Evolutionary conservation across 1,284 basidiomycete species (phyloP), one percentile per base, ranked within the genome.

Genomic region (Austropuccinia psidii): DNA sequence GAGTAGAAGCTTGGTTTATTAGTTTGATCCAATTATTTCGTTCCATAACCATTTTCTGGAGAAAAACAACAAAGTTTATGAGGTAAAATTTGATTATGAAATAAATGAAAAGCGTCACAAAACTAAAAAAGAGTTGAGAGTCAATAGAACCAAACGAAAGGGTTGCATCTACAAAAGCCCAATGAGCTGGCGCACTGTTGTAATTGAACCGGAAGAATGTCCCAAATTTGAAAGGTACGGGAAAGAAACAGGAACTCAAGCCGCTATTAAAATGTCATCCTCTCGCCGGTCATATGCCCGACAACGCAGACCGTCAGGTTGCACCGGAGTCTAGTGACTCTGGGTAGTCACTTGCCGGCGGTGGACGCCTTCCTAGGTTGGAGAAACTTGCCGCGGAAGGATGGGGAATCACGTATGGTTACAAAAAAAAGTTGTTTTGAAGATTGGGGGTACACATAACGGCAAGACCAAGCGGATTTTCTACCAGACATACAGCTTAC

Each of bases 381-480:
- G 35, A 60, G 27, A 49, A 61, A 61, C 58, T 61, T 21, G 58
- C 58, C 58, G 58, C 58, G 58, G 58, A 61, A 61, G 58, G 58
- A 61, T 61, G 58, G 58, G 58, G 39, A 61, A 61, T 61, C 37
- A 43, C 27, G 58, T 61, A 6, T 61, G 41, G 39, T 37, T 61
- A 43, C 39, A 45, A 61, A 61, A 61, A 61, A 58, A 58, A 27
- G 58, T 37, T 15, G 7, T 61, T 61, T 19, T 15, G 58, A 61
- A 61, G 58, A 11, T 43, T 45, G 31, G 58, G 58, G 33, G 31
- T 61, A 43, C 39, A 27, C n/a, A 61, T 43, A 43, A 37, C 45
- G 58, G 39, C 58, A 43, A 37, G 45, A 61, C 58, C 39, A 27
- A 61, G 45, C 41, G 58, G 58, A 61, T 61, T 61, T 61, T 61